Evolutionary conservation across 2,329 filamentous ascomycete species (phyloP).

Genomic region (Fusarium xylarioides): DNA sequence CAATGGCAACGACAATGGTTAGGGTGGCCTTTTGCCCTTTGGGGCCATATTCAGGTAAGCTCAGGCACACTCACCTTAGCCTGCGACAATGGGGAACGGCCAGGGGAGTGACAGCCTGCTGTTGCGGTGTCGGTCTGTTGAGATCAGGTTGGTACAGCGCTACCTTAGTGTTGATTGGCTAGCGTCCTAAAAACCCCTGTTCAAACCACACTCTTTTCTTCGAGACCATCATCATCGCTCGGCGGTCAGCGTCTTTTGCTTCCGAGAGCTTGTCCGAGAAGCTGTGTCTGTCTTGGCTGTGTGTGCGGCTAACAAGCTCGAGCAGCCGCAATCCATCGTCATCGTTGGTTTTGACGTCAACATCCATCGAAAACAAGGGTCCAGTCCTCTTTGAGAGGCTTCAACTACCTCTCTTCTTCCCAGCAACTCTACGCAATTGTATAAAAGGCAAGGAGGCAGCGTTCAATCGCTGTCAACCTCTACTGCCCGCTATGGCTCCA

Average conservation of each 20-base stretch:
- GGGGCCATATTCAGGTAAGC: conserved; percentile 25
- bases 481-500: conserved; percentile 44
- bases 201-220: neutral
- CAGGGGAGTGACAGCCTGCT: conserved; percentile 3
- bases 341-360: conserved; percentile 39
- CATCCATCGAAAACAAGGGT: conserved; percentile 32
- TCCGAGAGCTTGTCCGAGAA: conserved; percentile 22
- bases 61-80: conserved; percentile 16
- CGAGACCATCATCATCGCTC: neutral
- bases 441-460: conserved; percentile 21
- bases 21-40: conserved; percentile 39
- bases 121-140: conserved; percentile 30
- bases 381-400: conserved; percentile 11
- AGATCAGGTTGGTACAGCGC: neutral
- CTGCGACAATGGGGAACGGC: conserved; percentile 16
- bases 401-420: neutral
- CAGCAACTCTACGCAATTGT: neutral
- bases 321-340: conserved; percentile 39
- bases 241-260: conserved; percentile 37
- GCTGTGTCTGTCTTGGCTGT: conserved; percentile 31
- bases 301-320: conserved; percentile 36
- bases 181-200: neutral
- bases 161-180: conserved; percentile 18
- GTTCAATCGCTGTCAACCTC: conserved; percentile 23
- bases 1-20: conserved; percentile 26